These are phyloP conservation scores for Lizonia empirigonia DNA, from an alignment of 2,329 filamentous ascomycete genomes.

Conservation along the genomic window DNA sequence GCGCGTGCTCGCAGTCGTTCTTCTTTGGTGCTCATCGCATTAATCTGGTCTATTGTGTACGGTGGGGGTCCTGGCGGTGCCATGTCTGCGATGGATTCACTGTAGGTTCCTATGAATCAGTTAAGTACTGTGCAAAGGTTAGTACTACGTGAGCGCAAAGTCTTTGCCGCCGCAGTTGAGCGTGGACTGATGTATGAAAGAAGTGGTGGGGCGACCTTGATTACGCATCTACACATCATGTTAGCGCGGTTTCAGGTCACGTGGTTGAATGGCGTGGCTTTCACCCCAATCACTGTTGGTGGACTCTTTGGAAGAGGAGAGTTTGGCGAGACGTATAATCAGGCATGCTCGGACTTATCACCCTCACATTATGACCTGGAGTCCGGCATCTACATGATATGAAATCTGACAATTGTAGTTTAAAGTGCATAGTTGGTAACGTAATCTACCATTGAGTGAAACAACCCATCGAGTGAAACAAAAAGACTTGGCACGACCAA, in stretches of 20 bases:
- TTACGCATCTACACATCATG: neutral
- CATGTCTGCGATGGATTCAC: conserved; percentile 21
- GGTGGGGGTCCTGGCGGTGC: conserved; percentile 33
- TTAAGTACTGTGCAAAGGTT: conserved; percentile 10
- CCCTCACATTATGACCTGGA: no score
- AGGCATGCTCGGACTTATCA: no score
- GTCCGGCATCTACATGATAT: no score
- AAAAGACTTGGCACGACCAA: no score
- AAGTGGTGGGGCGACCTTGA: conserved; percentile 7
- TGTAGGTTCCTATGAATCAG: conserved; percentile 9
- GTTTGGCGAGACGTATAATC: no score
- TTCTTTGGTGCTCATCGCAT: conserved; percentile 28
- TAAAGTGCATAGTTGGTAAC: neutral
- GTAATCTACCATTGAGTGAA: no score
- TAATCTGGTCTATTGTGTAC: conserved; percentile 33
- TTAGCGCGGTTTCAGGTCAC: neutral
- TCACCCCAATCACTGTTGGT: no score
- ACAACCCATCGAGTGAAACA: no score
- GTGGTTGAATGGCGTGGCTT: neutral
- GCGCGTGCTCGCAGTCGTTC: conserved; percentile 30
- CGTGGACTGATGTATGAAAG: neutral
- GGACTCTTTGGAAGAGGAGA: no score
- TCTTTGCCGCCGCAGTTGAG: conserved; percentile 10
- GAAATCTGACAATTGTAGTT: neutral
- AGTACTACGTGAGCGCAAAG: conserved; percentile 18